A percentile compares a stretch with the other conserved stretches of the same genome.
These are phyloP conservation scores for Alternaria sp. DNA, from an alignment of 2,329 filamentous ascomycete species.

Conservation along the genomic window DNA sequence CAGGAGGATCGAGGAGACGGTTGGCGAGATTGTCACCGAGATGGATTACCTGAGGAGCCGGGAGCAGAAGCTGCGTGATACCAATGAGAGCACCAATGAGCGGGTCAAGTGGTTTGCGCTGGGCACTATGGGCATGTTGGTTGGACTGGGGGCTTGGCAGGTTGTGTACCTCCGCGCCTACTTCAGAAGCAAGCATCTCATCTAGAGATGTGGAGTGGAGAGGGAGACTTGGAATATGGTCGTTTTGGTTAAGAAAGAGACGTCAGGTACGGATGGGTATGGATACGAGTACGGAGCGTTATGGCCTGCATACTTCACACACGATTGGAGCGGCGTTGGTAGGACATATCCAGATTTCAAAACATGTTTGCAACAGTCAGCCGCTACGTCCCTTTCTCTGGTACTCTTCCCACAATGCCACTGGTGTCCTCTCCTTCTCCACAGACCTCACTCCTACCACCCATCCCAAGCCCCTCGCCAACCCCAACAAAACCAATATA, in stretches of 20 bases:
- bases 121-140: constrained; percentile 87
- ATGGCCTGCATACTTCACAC: constrained; percentile 25
- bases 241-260: constrained; percentile 4
- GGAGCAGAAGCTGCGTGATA: constrained; percentile 96
- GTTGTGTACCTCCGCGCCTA: constrained; percentile 97
- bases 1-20: constrained; percentile 88
- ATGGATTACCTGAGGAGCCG: constrained; percentile 93
- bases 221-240: background rate
- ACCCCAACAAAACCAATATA: background rate
- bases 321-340: constrained; percentile 31
- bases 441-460: background rate
- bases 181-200: constrained; percentile 69
- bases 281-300: constrained; percentile 15
- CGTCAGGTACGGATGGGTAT: constrained; percentile 16
- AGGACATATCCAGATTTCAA: constrained; percentile 14
- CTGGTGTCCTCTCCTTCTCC: background rate
- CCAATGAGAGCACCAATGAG: constrained; percentile 99
- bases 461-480: background rate
- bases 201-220: constrained; percentile 38
- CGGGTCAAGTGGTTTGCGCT: constrained; percentile 99
- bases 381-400: background rate
- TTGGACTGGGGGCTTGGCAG: constrained; percentile 93
- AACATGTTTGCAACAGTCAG: background rate
- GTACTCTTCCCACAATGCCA: background rate
- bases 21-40: constrained; percentile 85